Percentiles rank a stretch among this genome's conserved stretches.
phyloP scores from a whole-genome alignment of 2,329 filamentous ascomycete species.

The Nectriaceae sp. region DNA sequence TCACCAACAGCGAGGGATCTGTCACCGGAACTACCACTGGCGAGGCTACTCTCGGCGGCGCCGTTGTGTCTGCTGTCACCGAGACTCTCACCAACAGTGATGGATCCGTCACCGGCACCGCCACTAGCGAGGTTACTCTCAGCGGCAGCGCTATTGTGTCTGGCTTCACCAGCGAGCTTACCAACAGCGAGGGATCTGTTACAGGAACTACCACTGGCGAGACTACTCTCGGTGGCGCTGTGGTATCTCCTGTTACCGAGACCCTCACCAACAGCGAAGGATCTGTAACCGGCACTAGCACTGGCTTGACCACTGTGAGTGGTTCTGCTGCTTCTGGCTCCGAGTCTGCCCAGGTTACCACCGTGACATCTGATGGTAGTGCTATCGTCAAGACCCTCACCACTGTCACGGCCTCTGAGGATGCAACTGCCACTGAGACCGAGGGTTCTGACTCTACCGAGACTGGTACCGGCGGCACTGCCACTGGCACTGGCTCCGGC shows the following conservation, averaged over 20 bases:
- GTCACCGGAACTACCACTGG: constrained; percentile 27
- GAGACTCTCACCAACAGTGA: constrained; percentile 14
- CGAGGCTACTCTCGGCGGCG: constrained; percentile 26
- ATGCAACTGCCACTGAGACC: constrained; percentile 19
- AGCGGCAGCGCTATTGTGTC: constrained; percentile 13
- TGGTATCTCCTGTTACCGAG: constrained; percentile 14
- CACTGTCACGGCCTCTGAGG: constrained; percentile 20
- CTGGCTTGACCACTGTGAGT: constrained; percentile 5
- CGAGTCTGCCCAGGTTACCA: background rate
- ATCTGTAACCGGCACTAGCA: constrained; percentile 24
- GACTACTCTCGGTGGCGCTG: constrained; percentile 12
- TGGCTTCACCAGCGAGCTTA: constrained; percentile 13
- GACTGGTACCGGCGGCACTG: constrained; percentile 12
- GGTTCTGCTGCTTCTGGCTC: background rate
- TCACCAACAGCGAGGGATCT: constrained; percentile 22
- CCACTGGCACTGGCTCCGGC: constrained; percentile 11
- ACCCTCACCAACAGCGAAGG: constrained; percentile 14
- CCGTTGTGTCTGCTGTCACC: constrained; percentile 13
- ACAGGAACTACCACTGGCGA: constrained; percentile 21
- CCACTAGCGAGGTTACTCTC: constrained; percentile 7
- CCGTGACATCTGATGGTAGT: constrained; percentile 20
- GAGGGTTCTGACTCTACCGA: constrained; percentile 16
- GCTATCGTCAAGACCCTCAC: constrained; percentile 29
- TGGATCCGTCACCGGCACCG: constrained; percentile 23
- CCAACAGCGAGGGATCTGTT: constrained; percentile 15